Evolutionary conservation across 1,284 basidiomycete genomes (phyloP), one percentile per base, ranked within the genome.

Genomic region (Irpex sp.): DNA sequence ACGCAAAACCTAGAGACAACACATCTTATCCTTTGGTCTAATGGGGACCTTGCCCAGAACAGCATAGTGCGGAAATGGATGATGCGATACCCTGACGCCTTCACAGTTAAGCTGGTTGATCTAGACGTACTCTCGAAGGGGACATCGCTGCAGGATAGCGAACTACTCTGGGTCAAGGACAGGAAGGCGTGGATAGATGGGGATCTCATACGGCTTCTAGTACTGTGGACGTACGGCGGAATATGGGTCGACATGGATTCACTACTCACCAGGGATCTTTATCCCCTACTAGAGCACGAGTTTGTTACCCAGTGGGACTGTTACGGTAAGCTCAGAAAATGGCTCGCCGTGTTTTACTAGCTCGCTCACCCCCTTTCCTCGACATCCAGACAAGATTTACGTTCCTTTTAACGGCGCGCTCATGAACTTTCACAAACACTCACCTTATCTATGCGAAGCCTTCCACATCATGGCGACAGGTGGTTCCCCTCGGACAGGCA

Each of bases 291-390:
- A 5, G 95, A 97, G 75, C 91, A 92, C 71, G 96, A 98, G 75
- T 98, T 95, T 74, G 92, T 97, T 9, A 94, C 91, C 0, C 94
- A 97, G 74, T 97, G 95, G 96, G 96, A 97, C 73, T 97, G 95
- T 74, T 96, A 96, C 73, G 93, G 94, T 95, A 72, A 66, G 88
- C 77, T 2, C 15, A 26, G 40, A n/a, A 47, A 6, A 34, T 34
- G 5, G 5, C 31, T 34, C 31, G 31, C 31, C 6, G 31, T 6
- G 31, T 34, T 34, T 34, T 34, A 34, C 31, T 34, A 6, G 31
- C 31, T 34, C 31, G 31, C 31, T 34, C 31, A 34, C 31, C 31
- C 31, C 5, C 6, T 6, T 34, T 34, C 31, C 31, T 34, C 6
- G 31, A 34, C 6, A 6, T 47, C 0, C n/a, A 93, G 92, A 94